Base-by-base conservation (phyloP, 495 filamentous ascomycete genomes). In the Recurvomyces mirabilis region DNA sequence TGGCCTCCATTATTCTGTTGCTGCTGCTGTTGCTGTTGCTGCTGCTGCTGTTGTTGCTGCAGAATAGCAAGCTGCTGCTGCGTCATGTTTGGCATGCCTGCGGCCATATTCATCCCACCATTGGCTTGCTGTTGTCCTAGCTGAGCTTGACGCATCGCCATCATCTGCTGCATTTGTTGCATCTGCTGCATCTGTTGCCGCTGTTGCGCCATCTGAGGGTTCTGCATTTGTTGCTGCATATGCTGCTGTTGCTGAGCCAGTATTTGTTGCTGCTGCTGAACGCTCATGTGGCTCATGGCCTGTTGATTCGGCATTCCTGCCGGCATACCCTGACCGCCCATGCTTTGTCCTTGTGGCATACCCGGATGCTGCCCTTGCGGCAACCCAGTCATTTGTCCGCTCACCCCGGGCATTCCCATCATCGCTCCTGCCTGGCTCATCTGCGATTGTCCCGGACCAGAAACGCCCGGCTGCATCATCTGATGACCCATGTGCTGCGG, bases 391-490 rank as follows among this genome's bases (percentile, higher is more conserved):
- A 68, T 68, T 43, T 68, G 49, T 7, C 49, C 49, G 28, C 41
- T 49, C 12, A 50, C 71, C 35, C 75, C 83, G 34, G 81, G 82
- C 77, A 93, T 88, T 6, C 75, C 82, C 81, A 89, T 79, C 73
- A 81, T 76, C 47, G 82, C 78, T 19, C 79, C 81, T 21, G 78
- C 73, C 48, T 88, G 82, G 55, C 73, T 85, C 25, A 88, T 84
- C 54, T 91, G 86, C 37, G 78, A 75, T 29, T 74, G 77, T 44
- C 78, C 79, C 6, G 85, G 82, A 9, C 74, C 83, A 26, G 85
- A 87, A n/a, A 86, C 86, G 30, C 81, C 83, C 57, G 83, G 81
- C 56, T 91, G 85, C 59, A 81, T 82, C 60, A 82, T 84, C 30
- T 77, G 75, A 70, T 93, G 87, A 18, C 66, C 73, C 55, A 64